A percentile compares a stretch with the other conserved stretches of the same genome.
These are phyloP conservation scores for Dactylonectria estremocensis DNA, from an alignment of 2,329 filamentous ascomycete genomes.

Conservation along the genomic window DNA sequence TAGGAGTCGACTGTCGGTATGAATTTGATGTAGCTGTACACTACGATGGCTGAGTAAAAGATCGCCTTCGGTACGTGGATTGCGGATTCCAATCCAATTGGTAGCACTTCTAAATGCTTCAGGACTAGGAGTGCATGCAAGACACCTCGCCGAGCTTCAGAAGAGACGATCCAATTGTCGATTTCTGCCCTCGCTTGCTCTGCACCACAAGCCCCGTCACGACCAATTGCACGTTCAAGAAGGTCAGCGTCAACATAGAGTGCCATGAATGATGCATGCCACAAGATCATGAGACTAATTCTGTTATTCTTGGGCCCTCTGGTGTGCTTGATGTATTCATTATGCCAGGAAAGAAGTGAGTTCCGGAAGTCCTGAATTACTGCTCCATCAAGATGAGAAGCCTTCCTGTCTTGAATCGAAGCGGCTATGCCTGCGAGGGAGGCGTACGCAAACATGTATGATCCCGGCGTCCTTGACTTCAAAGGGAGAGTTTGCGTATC, in stretches of 20 bases:
- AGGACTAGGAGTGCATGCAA: constrained; percentile 13
- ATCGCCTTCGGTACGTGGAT: constrained; percentile 19
- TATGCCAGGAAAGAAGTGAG: constrained; percentile 8
- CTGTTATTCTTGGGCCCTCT: not conserved
- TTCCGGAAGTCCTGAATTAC: not conserved
- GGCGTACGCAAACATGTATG: constrained; percentile 13
- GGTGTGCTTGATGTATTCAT: not conserved
- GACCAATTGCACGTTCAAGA: constrained; percentile 14
- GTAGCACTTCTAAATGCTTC: constrained; percentile 8
- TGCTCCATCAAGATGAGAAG: not conserved
- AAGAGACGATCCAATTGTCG: not conserved
- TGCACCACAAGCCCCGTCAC: not conserved
- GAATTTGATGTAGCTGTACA: constrained; percentile 16
- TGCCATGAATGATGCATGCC: constrained; percentile 17
- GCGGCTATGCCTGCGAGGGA: constrained; percentile 6
- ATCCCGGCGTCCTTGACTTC: not conserved
- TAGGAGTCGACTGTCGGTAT: not conserved
- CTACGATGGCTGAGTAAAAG: constrained; percentile 10
- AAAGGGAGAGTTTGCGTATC: not conserved
- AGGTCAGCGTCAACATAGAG: constrained; percentile 14
- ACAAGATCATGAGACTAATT: constrained; percentile 8
- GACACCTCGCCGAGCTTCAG: constrained; percentile 8
- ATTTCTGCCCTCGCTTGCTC: not conserved
- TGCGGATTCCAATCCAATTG: constrained; percentile 15
- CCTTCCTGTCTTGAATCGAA: not conserved